Base-by-base conservation (phyloP, 106 monocot genomes). In the Apostasia ramifera region DNA sequence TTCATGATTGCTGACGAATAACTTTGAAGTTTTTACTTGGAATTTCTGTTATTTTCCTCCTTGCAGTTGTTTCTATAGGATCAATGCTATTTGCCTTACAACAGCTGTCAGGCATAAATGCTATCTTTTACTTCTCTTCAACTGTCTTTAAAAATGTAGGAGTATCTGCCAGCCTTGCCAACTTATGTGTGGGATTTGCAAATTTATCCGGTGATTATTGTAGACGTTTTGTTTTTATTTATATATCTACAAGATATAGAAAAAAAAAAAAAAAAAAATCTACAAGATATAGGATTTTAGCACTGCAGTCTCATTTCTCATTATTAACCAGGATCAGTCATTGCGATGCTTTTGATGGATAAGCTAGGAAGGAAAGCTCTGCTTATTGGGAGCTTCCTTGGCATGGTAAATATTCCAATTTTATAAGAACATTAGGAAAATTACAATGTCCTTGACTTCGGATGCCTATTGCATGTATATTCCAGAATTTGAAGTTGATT, bases 71-170 rank as follows among this genome's bases (percentile, higher is more conserved):
- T 81, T 91, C 81, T 86, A 88, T 88, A 85, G 94, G 94, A 74
- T 77, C 94, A 77, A 81, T 72, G 61, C 81, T 94, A 49, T 91
- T 88, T 83, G 88, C 88, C 85, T 85, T 94, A 72, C 94, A 94
- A 80, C 94, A 94, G 83, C 72, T 94, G 57, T 91, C 94, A 11
- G 94, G 94, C 60, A 94, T 94, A 91, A 94, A 94, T 83, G 87
- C 91, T 74, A 75, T 94, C 4, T 91, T 94, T 79, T 94, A 85
- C 67, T 94, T 91, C 79, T 94, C 94, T 44, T 85, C 91, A 42
- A 76, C 85, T 48, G 87, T 94, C 50, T 94, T 94, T 57, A 88
- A 76, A 69, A 84, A 68, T 69, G 94, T 77, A 11, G 91, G 91
- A 1, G 88, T 94, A 42, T 88, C 94, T 2, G 77, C 91, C 48